Base-by-base conservation (phyloP, 306 rosid species). In the Amphicarpaea edgeworthii region DNA sequence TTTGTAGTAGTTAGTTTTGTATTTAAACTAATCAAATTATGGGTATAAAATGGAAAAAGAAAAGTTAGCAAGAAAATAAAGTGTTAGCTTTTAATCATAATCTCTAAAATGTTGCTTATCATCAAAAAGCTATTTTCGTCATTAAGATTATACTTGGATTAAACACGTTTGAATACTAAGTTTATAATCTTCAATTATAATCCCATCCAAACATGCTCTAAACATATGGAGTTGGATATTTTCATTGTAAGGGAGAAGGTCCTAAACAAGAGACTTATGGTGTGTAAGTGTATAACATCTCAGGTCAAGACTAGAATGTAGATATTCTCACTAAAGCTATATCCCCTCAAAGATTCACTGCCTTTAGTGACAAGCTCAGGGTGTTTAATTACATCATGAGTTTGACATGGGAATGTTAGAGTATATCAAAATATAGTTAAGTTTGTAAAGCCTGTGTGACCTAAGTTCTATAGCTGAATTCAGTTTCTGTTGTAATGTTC, bases 321-420 rank as follows among this genome's bases (percentile, higher is more conserved):
- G n/a, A n/a, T n/a, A n/a, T n/a, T n/a, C n/a, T n/a, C 19, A 26
- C 37, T 24, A 26, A 58, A 58, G 17, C 17, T 58, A 12, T 15
- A 58, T 26, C 19, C 37, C 19, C 19, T 26, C 19, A 58, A 58
- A 12, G 19, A 26, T 58, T 58, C 64, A 58, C 64, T 58, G 15
- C 10, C 15, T 54, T 10, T 3, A 26, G 20, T 12, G 40, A 58
- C 64, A 58, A 26, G 4, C 64, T 58, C 40, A 4, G 37, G 19
- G 40, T 14, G 38, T 26, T 58, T 23, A 55, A 55, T 5, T 55
- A 34, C 16, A 21, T 30, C n/a, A 21, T 55, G 58, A 21, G 61
- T 55, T 57, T 57, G 63, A 24, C 3, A 8, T 20, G 61, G 14
- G 61, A 21, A 54, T 47, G 60, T 62, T 75, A 28, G n/a, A 61